Evolutionary conservation across 2,329 filamentous ascomycete species (phyloP).

Genomic region (Colletotrichum australisinense): DNA sequence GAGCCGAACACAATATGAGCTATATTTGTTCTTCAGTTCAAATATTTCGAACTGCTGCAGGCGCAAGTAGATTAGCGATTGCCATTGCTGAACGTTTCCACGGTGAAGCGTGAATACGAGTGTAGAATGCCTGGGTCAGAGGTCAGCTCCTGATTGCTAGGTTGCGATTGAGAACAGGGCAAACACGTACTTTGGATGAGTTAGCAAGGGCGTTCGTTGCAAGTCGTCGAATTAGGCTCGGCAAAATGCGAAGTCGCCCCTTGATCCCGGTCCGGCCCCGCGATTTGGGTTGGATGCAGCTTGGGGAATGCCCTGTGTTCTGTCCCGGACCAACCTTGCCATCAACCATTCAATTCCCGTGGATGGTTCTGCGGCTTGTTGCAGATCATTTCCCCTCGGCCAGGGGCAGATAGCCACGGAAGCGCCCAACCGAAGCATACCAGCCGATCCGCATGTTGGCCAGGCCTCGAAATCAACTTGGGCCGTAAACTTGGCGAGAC

Average conservation of each 20-base stretch:
- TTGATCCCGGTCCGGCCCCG: constrained; percentile 35
- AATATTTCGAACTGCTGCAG: neutral
- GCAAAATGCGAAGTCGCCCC: constrained; percentile 22
- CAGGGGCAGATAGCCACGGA: constrained; percentile 6
- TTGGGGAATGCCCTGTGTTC: constrained; percentile 16
- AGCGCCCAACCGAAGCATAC: neutral
- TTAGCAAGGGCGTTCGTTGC: constrained; percentile 20
- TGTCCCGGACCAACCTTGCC: constrained; percentile 11
- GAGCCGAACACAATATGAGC: neutral
- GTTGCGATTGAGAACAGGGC: neutral
- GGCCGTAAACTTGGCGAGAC: neutral
- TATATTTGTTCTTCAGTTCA: no score
- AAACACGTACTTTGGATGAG: neutral
- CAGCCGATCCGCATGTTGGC: neutral
- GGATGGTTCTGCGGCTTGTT: constrained; percentile 27
- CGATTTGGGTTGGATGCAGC: constrained; percentile 36
- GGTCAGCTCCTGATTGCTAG: neutral
- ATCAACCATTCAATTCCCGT: constrained; percentile 13
- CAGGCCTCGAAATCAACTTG: neutral
- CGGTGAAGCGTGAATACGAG: neutral
- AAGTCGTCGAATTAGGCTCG: constrained; percentile 37
- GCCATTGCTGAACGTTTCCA: neutral
- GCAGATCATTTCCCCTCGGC: constrained; percentile 34
- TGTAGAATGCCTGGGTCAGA: neutral
- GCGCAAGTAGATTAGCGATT: neutral